Conservation (phyloP, 2,329 filamentous ascomycete genomes). For the Ophiocordyceps sinensis region DNA sequence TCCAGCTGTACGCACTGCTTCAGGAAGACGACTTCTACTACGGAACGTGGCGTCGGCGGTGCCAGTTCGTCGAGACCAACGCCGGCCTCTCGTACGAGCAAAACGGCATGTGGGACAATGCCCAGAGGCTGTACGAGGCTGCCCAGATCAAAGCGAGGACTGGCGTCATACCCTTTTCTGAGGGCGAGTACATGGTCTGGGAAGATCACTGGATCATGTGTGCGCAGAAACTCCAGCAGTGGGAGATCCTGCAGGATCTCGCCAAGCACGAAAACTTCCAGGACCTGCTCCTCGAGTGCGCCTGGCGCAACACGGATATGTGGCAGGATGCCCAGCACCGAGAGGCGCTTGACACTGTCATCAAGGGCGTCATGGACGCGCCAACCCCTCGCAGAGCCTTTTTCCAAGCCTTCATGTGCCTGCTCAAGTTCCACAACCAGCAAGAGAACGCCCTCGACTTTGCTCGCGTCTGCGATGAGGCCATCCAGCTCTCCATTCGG, state of each 20-base stretch:
- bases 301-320: slow-evolving; percentile 89
- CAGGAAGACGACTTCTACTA: slow-evolving; percentile 97
- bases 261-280: slow-evolving; percentile 98
- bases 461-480: slow-evolving; percentile 82
- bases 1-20: slow-evolving; percentile 78
- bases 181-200: slow-evolving; percentile 97
- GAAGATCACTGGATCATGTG: slow-evolving; percentile 98
- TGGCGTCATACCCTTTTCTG: slow-evolving; percentile 88
- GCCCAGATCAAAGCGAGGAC: slow-evolving; percentile 96
- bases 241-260: slow-evolving; percentile 95
- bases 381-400: slow-evolving; percentile 88
- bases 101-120: slow-evolving; percentile 98
- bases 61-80: slow-evolving; percentile 95
- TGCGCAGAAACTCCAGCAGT: slow-evolving; percentile 95
- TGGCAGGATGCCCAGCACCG: slow-evolving; percentile 80
- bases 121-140: slow-evolving; percentile 89
- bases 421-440: slow-evolving; percentile 88
- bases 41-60: slow-evolving; percentile 86
- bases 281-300: slow-evolving; percentile 85
- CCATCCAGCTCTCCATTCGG: slow-evolving; percentile 88
- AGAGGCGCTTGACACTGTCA: slow-evolving; percentile 80
- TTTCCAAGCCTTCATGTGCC: slow-evolving; percentile 96
- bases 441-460: slow-evolving; percentile 70
- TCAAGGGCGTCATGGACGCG: slow-evolving; percentile 95
- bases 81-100: slow-evolving; percentile 96